Evolutionary conservation across 371 early-diverging fungal species (phyloP), one percentile per base, ranked within the genome.

Genomic region (Apophysomyces ossiformis): DNA sequence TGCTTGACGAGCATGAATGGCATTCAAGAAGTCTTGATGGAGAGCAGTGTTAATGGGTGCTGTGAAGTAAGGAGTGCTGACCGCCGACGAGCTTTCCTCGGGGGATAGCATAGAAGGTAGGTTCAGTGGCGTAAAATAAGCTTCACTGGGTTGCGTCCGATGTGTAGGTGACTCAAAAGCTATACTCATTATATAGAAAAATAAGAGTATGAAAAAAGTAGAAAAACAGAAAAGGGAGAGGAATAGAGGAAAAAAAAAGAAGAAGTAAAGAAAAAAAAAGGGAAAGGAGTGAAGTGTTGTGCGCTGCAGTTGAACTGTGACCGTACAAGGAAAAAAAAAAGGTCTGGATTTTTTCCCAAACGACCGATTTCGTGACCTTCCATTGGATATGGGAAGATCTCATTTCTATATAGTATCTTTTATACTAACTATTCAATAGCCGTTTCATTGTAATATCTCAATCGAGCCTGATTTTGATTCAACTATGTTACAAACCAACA

Each of bases 21-120:
- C 83, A 66, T 83, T 80, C 9, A 80, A 62, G 46, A 83, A 83
- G 16, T 83, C 83, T 69, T 80, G 78, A 65, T 83, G 76, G 58
- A 80, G 61, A 21, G 54, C 63, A 46, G 78, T 79, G 46, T 75
- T 77, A 46, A 78, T 73, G 62, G 83, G 83, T 12, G 83, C 83
- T 45, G 83, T 83, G 37, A 72, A 83, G 61, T 78, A 83, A 18
- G 83, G 83, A 60, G 83, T 83, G 18, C 57, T 74, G 15, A 63
- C 58, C 7, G 41, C 56, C 11, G 65, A 36, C 50, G 57, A 32
- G 13, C 46, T 12, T 47, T 61, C 59, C 41, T 46, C 57, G 41
- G 35, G 37, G 39, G 12, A 66, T 43, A 66, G 7, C 13, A 67
- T 45, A 15, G 71, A 56, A 6, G 80, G 77, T 73, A 71, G 73